Conservation (phyloP, 192 early-diverging fungal genomes). For the Backusella tarrabulga region DNA sequence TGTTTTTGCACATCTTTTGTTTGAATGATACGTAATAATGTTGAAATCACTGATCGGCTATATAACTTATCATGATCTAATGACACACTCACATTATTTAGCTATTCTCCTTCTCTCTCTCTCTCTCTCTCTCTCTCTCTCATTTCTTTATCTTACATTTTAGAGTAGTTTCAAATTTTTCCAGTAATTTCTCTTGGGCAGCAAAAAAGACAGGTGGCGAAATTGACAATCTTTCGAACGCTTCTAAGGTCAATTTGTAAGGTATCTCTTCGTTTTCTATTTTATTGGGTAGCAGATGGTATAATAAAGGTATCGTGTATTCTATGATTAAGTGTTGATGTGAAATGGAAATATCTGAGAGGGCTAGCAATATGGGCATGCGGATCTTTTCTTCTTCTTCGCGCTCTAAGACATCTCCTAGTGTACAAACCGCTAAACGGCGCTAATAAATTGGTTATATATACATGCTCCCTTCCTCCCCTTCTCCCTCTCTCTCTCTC, state of each 20-base stretch:
- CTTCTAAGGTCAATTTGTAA: constrained; percentile 43
- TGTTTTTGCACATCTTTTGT: constrained; percentile 37
- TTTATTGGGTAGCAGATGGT: constrained; percentile 43
- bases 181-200: constrained; percentile 41
- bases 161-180: constrained; percentile 44
- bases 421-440: constrained; percentile 46
- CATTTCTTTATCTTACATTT: background rate
- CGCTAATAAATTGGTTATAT: constrained; percentile 21
- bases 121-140: background rate
- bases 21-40: constrained; percentile 43
- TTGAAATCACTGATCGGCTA: constrained; percentile 40
- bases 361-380: constrained; percentile 25
- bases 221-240: constrained; percentile 42
- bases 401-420: constrained; percentile 44
- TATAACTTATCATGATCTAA: constrained; percentile 38
- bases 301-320: constrained; percentile 51
- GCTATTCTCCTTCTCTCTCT: background rate
- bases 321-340: constrained; percentile 44
- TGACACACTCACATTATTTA: background rate
- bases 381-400: constrained; percentile 48
- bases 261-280: background rate
- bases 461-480: background rate
- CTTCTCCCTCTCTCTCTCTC: background rate
- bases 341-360: constrained; percentile 33
- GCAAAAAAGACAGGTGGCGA: constrained; percentile 47